Conservation (phyloP, 1,139 yeast genomes). For the Pichia inconspicua region DNA sequence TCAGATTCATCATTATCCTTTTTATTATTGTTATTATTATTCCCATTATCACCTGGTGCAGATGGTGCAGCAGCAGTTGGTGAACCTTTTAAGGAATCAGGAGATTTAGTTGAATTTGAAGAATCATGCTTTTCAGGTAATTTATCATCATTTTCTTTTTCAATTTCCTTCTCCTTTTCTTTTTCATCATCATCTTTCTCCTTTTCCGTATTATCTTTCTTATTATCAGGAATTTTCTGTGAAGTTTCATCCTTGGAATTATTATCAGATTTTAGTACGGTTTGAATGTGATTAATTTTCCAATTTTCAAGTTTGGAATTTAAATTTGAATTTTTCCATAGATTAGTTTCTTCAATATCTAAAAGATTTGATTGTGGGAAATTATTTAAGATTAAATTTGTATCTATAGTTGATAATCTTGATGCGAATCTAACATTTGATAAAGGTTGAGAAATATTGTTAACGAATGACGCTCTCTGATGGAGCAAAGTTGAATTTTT, state of each 20-base stretch:
- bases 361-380: background rate
- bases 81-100: slow-evolving; percentile 7
- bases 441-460: background rate
- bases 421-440: slow-evolving; percentile 13
- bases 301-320: background rate
- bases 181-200: background rate
- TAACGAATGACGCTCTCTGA: background rate
- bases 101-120: slow-evolving; percentile 1
- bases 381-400: background rate
- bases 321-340: slow-evolving; percentile 5
- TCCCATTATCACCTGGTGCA: slow-evolving; percentile 15
- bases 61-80: slow-evolving; percentile 18
- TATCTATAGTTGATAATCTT: slow-evolving; percentile 19
- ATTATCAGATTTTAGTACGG: slow-evolving; percentile 1
- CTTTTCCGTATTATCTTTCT: slow-evolving; percentile 8
- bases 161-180: background rate
- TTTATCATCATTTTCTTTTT: slow-evolving; percentile 1
- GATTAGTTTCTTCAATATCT: background rate
- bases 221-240: slow-evolving; percentile 4
- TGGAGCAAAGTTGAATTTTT: slow-evolving; percentile 1
- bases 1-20: slow-evolving; percentile 11
- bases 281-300: slow-evolving; percentile 3
- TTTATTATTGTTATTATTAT: slow-evolving; percentile 8
- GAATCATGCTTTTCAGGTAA: slow-evolving; percentile 5
- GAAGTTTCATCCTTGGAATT: background rate